Base-by-base conservation (phyloP, 2,329 filamentous ascomycete species). In the Trichoderma sp. region DNA sequence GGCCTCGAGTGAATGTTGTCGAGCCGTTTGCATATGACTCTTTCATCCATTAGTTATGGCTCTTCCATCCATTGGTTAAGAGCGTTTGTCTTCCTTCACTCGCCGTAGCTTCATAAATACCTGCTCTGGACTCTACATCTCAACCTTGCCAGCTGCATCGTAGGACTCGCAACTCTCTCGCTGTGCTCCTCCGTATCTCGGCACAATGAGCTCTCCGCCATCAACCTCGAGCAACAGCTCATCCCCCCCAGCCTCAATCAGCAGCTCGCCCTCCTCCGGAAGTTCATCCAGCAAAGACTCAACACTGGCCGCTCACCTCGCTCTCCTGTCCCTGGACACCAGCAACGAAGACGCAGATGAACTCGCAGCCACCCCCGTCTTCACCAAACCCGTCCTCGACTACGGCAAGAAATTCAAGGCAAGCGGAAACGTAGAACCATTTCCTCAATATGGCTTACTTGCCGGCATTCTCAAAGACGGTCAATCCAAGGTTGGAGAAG, bases 381-480 rank as follows among this genome's bases (percentile, higher is more conserved):
- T 72, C 41, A 71, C 70, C 0, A 66, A 68, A 12, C 7, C 59
- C 1, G 68, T 70, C 3, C 62, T 67, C 4, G 26, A 56, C 6
- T 56, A 67, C 12, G 58, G 55, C 7, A 5, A 15, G 0, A 1
- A 47, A 2, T 5, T 64, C 1, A 19, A 59, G 1, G 7, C 44
- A 14, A 19, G 26, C 3, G 17, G 26, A 3, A 6, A 41, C 6
- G 12, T n/a, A 28, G n/a, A 51, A 0, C 14, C 54, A 0, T 66
- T 69, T 19, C 52, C 66, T 1, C 71, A 72, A 19, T 68, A 69
- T 24, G 71, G 70, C 1, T 67, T 72, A 1, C 50, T 72, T 5
- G 71, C 66, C 3, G 66, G 65, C 0, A 15, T 60, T 3, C 4
- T 50, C 4, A 44, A 60, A 10, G n/a, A 48, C 2, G 24, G 24